These are phyloP conservation scores for Didymella exigua DNA, from an alignment of 2,329 filamentous ascomycete genomes.

Conservation along the genomic window DNA sequence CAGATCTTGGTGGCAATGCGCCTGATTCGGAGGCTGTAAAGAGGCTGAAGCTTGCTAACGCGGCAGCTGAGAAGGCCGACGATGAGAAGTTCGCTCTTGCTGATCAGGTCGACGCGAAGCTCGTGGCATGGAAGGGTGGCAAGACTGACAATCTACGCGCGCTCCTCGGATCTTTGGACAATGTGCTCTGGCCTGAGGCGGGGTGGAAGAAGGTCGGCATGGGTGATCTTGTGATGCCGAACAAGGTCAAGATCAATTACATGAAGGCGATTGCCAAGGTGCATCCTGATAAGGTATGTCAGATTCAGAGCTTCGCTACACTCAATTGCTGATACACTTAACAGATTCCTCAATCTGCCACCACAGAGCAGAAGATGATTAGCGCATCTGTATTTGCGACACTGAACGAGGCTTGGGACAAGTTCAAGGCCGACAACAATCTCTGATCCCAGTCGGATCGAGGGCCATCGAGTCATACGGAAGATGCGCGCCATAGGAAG, in stretches of 20 bases:
- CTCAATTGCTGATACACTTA: conserved; percentile 1
- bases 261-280: conserved; percentile 99
- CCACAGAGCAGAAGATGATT: conserved; percentile 71
- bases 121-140: conserved; percentile 83
- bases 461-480: neutral
- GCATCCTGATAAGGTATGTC: conserved; percentile 91
- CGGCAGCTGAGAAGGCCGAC: conserved; percentile 82
- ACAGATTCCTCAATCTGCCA: conserved; percentile 65
- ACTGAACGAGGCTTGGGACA: conserved; percentile 72
- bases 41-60: conserved; percentile 80
- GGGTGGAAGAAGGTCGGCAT: conserved; percentile 97
- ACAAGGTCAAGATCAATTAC: conserved; percentile 95
- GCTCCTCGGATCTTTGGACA: conserved; percentile 82
- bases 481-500: neutral
- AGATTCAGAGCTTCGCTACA: no score
- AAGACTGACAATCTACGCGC: conserved; percentile 93
- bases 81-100: conserved; percentile 90
- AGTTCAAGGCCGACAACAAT: conserved; percentile 67
- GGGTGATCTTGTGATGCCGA: conserved; percentile 88
- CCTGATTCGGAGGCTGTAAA: conserved; percentile 75
- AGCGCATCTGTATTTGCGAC: conserved; percentile 68
- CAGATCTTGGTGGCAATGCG: conserved; percentile 51
- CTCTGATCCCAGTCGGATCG: conserved; percentile 8
- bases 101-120: conserved; percentile 80
- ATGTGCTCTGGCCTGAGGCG: conserved; percentile 86